Evolutionary conservation across 164 flowering plant genomes (phyloP).

Genomic region (Nelumbo lutea): DNA sequence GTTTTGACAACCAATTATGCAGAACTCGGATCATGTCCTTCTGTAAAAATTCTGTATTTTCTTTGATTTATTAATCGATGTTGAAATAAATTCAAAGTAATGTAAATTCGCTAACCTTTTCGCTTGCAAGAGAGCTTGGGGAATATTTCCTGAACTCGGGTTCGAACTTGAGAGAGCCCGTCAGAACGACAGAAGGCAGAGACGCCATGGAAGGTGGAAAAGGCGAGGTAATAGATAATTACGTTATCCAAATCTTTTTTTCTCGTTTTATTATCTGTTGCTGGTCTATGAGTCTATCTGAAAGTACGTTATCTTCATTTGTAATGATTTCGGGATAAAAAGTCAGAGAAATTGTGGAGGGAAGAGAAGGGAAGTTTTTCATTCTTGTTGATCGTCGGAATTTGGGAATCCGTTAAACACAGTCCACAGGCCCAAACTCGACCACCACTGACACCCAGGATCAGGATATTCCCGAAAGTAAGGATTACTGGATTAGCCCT

Average conservation of each 20-base stretch:
- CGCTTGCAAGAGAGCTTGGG: conserved; percentile 24
- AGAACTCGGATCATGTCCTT: neutral
- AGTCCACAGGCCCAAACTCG: no score
- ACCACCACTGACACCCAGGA: no score
- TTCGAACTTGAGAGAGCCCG: conserved; percentile 48
- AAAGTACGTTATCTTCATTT: neutral
- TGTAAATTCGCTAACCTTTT: conserved; percentile 34
- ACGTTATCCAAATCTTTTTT: neutral
- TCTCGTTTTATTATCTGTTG: neutral
- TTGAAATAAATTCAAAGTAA: neutral
- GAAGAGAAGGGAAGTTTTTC: no score
- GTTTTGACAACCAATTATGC: neutral
- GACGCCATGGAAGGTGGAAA: conserved; percentile 55
- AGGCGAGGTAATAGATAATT: neutral
- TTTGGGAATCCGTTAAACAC: no score
- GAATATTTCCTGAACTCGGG: conserved; percentile 39
- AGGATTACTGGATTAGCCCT: no score
- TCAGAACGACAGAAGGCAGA: conserved; percentile 54
- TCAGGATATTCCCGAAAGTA: no score
- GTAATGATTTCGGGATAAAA: no score
- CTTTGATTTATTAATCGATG: neutral
- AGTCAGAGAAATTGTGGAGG: no score
- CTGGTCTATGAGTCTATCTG: neutral
- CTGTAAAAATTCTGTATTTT: neutral
- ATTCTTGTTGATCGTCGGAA: no score